These are phyloP conservation scores for bread wheat (Triticum aestivum) DNA, from an alignment of 176 grass and related monocot genomes.

Conservation along the genomic window DNA sequence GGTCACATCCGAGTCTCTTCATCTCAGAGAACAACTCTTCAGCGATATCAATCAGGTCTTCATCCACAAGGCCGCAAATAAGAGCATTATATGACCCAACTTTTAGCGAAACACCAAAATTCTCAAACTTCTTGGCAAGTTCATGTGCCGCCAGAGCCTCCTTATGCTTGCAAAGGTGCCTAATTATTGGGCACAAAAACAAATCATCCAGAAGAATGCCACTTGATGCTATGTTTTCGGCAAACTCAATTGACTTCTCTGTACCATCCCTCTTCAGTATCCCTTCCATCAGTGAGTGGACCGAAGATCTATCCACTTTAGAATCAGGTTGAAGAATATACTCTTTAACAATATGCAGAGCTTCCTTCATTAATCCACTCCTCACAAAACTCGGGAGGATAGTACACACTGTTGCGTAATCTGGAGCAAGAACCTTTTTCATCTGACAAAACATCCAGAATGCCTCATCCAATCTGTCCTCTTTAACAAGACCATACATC, in stretches of 20 bases:
- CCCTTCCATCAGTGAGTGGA: conserved; percentile 68
- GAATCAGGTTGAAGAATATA: conserved; percentile 50
- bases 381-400: conserved; percentile 74
- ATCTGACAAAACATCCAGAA: conserved; percentile 86
- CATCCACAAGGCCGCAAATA: conserved; percentile 73
- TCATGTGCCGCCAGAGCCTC: conserved; percentile 60
- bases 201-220: conserved; percentile 60
- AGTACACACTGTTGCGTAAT: conserved; percentile 79
- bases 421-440: conserved; percentile 82
- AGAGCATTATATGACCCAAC: conserved; percentile 73
- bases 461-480: conserved; percentile 64
- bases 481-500: conserved; percentile 77
- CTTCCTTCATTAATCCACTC: conserved; percentile 68
- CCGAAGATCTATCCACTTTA: conserved; percentile 51
- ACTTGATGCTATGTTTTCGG: conserved; percentile 47
- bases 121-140: conserved; percentile 63
- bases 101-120: conserved; percentile 53
- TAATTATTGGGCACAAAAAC: conserved; percentile 88
- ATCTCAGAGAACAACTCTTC: conserved; percentile 72
- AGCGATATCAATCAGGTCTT: conserved; percentile 49
- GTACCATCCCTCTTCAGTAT: conserved; percentile 76
- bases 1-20: conserved; percentile 56
- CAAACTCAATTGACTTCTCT: conserved; percentile 68
- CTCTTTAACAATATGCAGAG: conserved; percentile 52
- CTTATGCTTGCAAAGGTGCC: conserved; percentile 73